Base-by-base conservation (phyloP, 768 basidiomycete genomes). In the Sporobolomyces pararoseus region DNA sequence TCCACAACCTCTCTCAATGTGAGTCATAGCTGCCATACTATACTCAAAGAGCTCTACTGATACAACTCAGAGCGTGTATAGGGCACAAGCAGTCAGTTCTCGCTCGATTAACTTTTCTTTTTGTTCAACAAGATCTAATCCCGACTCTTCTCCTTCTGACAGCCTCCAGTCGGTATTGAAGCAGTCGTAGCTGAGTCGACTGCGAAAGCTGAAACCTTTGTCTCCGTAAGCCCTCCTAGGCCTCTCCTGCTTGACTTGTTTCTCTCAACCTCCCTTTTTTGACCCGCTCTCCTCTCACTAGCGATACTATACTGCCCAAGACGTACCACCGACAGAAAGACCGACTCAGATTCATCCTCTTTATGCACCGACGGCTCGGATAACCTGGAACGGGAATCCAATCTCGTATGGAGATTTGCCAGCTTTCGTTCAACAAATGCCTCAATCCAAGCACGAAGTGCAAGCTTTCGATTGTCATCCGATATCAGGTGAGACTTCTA, bases 301-400 rank as follows among this genome's bases (percentile, higher is more conserved):
- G 70, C 60, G 61, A 17, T 72, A 72, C 61, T 73, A 73, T 84
- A 23, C 91, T 93, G 81, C 91, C 96, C 81, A 65, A 19, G 72
- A 73, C 49, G 46, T 53, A 6, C 14, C 39, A 0, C 58, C 63
- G 12, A 1, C 37, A 12, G 61, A 69, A 92, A 92, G 50, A 93
- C 93, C 0, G 93, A 86, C 80, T 54, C 2, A 37, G 27, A 32
- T 72, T 7, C 61, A 58, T 39, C 6, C 59, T 4, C 50, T 73
- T 7, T 69, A 69, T 32, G 57, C 68, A 5, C 72, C 64, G 35
- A 57, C 54, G 23, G 63, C 72, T 3, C 51, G 68, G 6, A 50
- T 74, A 29, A 62, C 64, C 2, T 74, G 72, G 72, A 74, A 74
- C 60, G 72, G 72, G 32, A 74, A 74, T 62, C 68, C 72, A 12